Percentiles rank a stretch among this genome's conserved stretches.
Conservation (phyloP, 805 yeast genomes). For the Ogataea siamensis region DNA sequence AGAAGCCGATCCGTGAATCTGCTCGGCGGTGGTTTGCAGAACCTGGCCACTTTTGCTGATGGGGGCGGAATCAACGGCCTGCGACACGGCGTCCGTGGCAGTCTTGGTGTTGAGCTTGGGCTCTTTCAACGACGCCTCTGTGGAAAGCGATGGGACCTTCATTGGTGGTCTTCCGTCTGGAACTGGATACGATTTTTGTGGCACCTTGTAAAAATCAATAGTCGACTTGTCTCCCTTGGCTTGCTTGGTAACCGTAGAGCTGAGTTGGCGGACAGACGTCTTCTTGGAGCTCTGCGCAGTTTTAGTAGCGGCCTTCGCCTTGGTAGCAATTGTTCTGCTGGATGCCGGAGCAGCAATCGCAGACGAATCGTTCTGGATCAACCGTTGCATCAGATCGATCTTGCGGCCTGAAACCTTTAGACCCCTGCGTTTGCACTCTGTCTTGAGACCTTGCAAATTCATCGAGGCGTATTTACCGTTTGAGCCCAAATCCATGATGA, state of each 20-base stretch:
- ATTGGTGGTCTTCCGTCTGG: conserved; percentile 27
- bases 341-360: conserved; percentile 5
- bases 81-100: conserved; percentile 7
- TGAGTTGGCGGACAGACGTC: conserved; percentile 14
- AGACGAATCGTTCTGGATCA: conserved; percentile 22
- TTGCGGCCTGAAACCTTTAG: conserved; percentile 62
- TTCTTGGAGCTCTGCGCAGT: conserved; percentile 1
- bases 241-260: conserved; percentile 22
- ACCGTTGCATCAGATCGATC: conserved; percentile 48
- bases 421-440: conserved; percentile 59
- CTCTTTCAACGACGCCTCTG: conserved; percentile 28
- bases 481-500: conserved; percentile 27
- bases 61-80: conserved; percentile 16
- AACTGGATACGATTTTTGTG: conserved; percentile 30
- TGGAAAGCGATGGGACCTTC: conserved; percentile 29
- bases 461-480: conserved; percentile 35
- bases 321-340: conserved; percentile 19
- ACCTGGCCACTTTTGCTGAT: conserved; percentile 23
- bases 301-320: conserved; percentile 9
- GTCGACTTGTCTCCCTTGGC: conserved; percentile 59
- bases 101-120: conserved; percentile 2
- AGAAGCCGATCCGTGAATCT: conserved; percentile 4
- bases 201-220: conserved; percentile 55
- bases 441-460: conserved; percentile 54
- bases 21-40: conserved; percentile 8